Conservation (phyloP, 2,329 filamentous ascomycete species). For the Diaporthe sp. region DNA sequence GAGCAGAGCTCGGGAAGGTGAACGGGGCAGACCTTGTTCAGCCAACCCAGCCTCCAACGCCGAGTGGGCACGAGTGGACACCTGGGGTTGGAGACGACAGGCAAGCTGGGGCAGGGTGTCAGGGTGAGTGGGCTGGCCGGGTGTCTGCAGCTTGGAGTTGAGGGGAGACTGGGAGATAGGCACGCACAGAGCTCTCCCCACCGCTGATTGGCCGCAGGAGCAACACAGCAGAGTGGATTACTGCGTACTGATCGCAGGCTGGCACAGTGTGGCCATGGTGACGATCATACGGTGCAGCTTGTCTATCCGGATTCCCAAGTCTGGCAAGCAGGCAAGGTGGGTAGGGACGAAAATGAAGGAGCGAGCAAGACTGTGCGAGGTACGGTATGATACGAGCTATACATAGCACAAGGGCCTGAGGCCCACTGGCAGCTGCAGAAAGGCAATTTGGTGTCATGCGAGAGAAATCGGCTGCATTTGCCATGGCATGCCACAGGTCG, state of each 20-base stretch:
- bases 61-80: not conserved
- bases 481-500: not conserved
- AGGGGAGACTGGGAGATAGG: not conserved
- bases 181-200: not conserved
- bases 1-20: not conserved
- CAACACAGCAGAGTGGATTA: no score
- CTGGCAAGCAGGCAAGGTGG: not conserved
- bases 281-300: not conserved
- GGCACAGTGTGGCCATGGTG: no score
- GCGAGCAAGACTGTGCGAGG: not conserved
- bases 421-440: slow-evolving; percentile 19
- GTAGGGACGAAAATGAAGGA: no score
- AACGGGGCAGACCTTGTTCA: slow-evolving; percentile 21
- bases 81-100: not conserved
- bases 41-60: not conserved
- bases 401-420: slow-evolving; percentile 3
- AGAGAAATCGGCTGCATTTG: slow-evolving; percentile 11
- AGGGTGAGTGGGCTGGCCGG: no score
- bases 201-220: not conserved
- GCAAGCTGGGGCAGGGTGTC: not conserved
- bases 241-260: no score
- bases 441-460: slow-evolving; percentile 11
- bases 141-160: not conserved
- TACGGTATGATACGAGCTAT: not conserved
- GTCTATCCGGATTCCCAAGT: not conserved